Base-by-base conservation (phyloP, 1,139 yeast genomes). In the Geotrichum cucujoidarum region DNA sequence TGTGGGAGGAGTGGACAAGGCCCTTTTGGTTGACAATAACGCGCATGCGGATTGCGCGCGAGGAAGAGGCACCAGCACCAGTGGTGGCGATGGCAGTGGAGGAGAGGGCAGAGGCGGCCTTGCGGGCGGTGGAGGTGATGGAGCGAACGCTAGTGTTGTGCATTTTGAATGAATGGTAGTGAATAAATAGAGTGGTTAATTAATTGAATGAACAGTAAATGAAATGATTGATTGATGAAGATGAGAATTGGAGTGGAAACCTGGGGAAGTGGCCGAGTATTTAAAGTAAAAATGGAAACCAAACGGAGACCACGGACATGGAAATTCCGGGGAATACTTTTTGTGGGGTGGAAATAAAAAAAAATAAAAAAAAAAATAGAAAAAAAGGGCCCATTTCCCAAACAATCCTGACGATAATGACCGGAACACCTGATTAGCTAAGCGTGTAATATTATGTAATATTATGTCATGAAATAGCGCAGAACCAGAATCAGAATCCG, bases 71-170 rank as follows among this genome's bases (percentile, higher is more conserved):
- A 20, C 17, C 20, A 14, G 29, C 16, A n/a, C 24, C 29, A 2
- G 36, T 18, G 8, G 21, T 64, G 72, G 57, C 68, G 69, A 56
- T 72, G 66, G 40, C 21, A n/a, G 45, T 16, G 30, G 38, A 22
- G 18, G 44, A 41, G 13, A 32, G 16, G 25, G 43, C 18, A 14
- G 43, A 40, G 13, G 13, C 14, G 13, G 31, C 33, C 20, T 38
- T 24, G 16, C 32, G 8, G 17, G 43, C 21, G 14, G 40, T 14
- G 22, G 14, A 10, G 22, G 40, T n/a, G 14, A 20, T 13, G 18
- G 37, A 16, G 37, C 37, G 37, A 17, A 11, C 16, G 22, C 20
- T 20, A 33, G 37, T 16, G 20, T 33, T 33, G 37, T 11, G 10
- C 13, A 39, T 22, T 3, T 17, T 27, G 22, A 21, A 16, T 24